Base-by-base conservation (phyloP, 2,329 filamentous ascomycete genomes). In the Aspergillus floridensis region DNA sequence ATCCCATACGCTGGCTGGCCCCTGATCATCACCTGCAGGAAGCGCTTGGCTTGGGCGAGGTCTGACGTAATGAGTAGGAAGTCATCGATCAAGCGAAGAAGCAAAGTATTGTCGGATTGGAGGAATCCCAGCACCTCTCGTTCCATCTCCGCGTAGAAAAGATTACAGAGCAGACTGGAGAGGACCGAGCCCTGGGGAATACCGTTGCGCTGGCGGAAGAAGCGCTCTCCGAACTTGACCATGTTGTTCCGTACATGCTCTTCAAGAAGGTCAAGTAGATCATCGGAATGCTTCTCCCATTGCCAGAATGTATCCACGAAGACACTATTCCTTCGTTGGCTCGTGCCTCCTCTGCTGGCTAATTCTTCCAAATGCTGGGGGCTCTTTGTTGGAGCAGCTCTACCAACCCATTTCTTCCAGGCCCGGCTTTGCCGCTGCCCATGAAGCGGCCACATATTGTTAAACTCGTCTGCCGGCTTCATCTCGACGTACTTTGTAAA, bases 131-230 rank as follows among this genome's bases (percentile, higher is more conserved):
- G 79, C 14, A 88, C 79, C 26, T 86, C 81, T 6, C 77, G 76
- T 74, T 99, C 95, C 1, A 98, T 84, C 63, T 95, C 87, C 5
- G 91, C 93, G 71, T 99, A 99, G 74, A 98, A 97, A 76, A 96
- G 93, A 76, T 92, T 98, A 80, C 95, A 98, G 5, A 99, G 81
- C 46, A 92, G 81, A 48, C 89, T 90, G 0, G 93, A 97, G 5
- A 99, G 73, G 1, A 97, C 84, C 0, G 93, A 97, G 7, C 95
- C 95, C 74, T 99, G 95, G 0, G 95, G 93, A 44, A 99, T 98
- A 14, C 95, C 95, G 22, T 84, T 80, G 73, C 88, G 93, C 73
- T 99, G 95, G 24, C 91, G 85, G 72, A 95, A 97, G 72, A 88
- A 92, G 66, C 88, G 91, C 77, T 92, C 93, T 51, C 92, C 93